Evolutionary conservation across 2,329 filamentous ascomycete species (phyloP).

Genomic region (Neonectria faginata): DNA sequence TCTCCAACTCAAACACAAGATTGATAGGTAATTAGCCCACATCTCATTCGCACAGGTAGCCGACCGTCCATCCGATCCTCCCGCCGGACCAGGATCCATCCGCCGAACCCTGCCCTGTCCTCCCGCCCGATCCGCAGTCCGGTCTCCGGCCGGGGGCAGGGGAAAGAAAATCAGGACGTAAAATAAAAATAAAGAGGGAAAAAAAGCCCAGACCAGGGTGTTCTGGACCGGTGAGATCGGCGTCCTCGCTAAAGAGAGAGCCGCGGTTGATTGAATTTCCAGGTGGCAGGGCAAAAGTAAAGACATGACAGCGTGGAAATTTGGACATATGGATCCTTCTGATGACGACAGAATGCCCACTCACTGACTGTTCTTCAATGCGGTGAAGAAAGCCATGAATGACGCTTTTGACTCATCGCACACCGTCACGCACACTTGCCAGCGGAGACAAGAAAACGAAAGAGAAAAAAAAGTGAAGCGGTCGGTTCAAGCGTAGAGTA

Average conservation of each 20-base stretch:
- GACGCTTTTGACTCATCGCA: constrained; percentile 19
- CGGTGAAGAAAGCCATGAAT: constrained; percentile 18
- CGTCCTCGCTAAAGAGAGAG: not conserved
- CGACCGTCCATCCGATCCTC: constrained; percentile 24
- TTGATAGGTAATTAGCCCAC: constrained; percentile 1
- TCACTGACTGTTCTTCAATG: constrained; percentile 9
- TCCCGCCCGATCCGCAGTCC: constrained; percentile 20
- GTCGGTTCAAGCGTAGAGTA: constrained; percentile 1
- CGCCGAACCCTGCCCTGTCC: constrained; percentile 3
- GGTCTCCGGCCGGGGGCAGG: not conserved
- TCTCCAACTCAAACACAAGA: not conserved
- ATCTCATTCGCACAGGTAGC: constrained; percentile 1
- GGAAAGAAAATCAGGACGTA: not conserved
- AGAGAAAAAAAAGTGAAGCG: constrained; percentile 21
- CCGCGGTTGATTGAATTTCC: not conserved
- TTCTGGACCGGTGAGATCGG: constrained; percentile 8
- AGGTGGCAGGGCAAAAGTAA: constrained; percentile 3
- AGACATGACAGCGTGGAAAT: not conserved
- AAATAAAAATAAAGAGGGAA: not conserved
- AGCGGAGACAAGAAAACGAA: constrained; percentile 2
- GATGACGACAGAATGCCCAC: constrained; percentile 10
- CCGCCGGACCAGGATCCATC: constrained; percentile 21
- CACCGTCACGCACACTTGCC: constrained; percentile 10
- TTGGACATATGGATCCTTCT: not conserved
- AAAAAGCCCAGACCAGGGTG: not conserved